These are phyloP conservation scores for Sordaria brevicollis DNA, from an alignment of 495 filamentous ascomycete species.

Conservation along the genomic window DNA sequence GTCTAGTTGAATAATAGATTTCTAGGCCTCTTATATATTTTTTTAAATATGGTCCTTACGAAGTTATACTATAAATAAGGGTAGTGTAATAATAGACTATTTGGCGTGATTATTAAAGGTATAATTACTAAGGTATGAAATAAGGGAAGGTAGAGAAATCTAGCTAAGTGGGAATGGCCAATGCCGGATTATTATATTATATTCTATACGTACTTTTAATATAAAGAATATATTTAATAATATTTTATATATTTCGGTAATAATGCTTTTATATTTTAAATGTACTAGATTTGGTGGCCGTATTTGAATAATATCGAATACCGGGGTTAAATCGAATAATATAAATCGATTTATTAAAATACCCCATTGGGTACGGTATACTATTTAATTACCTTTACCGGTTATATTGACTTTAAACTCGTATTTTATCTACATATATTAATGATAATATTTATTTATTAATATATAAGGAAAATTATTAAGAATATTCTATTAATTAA, in stretches of 20 bases:
- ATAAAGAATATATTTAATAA: not conserved
- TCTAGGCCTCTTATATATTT: no score
- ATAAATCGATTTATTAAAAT: not conserved
- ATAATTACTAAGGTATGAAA: not conserved
- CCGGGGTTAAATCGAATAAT: not conserved
- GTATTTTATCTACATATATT: not conserved
- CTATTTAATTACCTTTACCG: not conserved
- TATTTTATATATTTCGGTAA: not conserved
- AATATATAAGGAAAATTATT: no score
- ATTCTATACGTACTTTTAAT: not conserved
- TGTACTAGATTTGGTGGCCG: not conserved
- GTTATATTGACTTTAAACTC: not conserved
- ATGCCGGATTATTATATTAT: not conserved
- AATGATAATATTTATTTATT: no score
- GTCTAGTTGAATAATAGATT: no score
- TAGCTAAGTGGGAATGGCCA: not conserved
- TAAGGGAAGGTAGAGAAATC: not conserved
- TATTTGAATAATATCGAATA: not conserved
- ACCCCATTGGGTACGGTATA: not conserved
- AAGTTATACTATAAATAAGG: not conserved
- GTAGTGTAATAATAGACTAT: not conserved
- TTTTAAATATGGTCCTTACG: not conserved
- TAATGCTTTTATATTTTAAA: not conserved
- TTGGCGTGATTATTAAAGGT: not conserved
- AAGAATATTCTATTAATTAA: no score